These are phyloP conservation scores for Neurospora cerealis DNA, from an alignment of 495 filamentous ascomycete genomes.

Conservation along the genomic window DNA sequence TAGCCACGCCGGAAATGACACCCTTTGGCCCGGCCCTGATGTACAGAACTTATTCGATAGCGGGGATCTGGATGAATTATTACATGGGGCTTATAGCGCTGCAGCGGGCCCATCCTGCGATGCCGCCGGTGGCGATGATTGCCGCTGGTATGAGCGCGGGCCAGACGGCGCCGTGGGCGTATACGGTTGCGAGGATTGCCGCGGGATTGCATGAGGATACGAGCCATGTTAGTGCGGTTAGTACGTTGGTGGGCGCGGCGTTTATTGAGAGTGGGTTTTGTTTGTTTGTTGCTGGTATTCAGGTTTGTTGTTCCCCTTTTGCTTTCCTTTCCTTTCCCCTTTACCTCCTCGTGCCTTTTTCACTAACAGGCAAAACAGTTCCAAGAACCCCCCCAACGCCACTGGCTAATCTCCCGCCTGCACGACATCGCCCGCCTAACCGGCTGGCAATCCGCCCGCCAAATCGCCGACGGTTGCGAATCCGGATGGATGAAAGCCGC, in stretches of 20 bases:
- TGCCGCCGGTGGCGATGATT: constrained; percentile 87
- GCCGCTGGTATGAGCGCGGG: constrained; percentile 63
- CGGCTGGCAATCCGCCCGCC: constrained; percentile 72
- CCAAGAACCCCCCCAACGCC: constrained; percentile 56
- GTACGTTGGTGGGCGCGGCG: constrained; percentile 69
- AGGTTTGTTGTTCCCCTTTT: constrained; percentile 23
- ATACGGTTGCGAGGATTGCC: constrained; percentile 68
- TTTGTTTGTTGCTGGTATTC: constrained; percentile 77
- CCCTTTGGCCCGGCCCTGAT: constrained; percentile 78
- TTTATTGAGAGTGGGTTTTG: constrained; percentile 70
- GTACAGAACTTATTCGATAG: constrained; percentile 79
- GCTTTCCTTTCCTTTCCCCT: not conserved
- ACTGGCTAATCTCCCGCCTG: constrained; percentile 64
- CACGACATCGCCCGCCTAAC: constrained; percentile 68
- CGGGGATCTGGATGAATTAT: constrained; percentile 74
- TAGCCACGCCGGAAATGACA: constrained; percentile 42
- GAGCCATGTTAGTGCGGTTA: constrained; percentile 49
- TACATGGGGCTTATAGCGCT: constrained; percentile 73
- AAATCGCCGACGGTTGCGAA: constrained; percentile 78
- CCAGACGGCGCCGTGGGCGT: constrained; percentile 58
- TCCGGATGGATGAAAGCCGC: constrained; percentile 67
- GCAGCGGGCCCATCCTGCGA: constrained; percentile 68
- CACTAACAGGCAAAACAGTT: too few species aligned
- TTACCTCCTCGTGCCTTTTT: too few species aligned
- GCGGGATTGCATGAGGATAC: constrained; percentile 67